Percentiles rank a stretch among this genome's conserved stretches.
Evolutionary conservation across 495 filamentous ascomycete genomes (phyloP).

Genomic region (Mycothermus thermophilus): DNA sequence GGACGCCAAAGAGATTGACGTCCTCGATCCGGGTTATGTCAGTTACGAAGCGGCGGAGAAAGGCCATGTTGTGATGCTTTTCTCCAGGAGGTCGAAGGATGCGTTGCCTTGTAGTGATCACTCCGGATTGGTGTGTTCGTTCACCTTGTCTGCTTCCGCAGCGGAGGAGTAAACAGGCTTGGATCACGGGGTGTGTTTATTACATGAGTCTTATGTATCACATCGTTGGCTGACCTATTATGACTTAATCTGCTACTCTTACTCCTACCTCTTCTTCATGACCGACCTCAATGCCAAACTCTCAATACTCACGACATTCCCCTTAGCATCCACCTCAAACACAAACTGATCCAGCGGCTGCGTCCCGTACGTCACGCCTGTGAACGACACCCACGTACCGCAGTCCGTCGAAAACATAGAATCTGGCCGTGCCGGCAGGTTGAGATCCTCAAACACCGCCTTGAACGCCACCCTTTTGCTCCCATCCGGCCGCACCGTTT

Average conservation of each 20-base stretch:
- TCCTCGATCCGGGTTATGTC: neutral
- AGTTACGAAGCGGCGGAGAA: neutral
- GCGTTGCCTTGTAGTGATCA: constrained; percentile 3
- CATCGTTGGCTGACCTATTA: too few relatives aligned
- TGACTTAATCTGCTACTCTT: too few relatives aligned
- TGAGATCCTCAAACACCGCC: constrained; percentile 26
- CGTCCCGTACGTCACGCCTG: constrained; percentile 27
- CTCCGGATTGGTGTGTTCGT: neutral
- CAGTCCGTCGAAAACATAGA: constrained; percentile 34
- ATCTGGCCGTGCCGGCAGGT: constrained; percentile 13
- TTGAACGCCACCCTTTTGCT: constrained; percentile 29
- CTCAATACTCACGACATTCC: constrained; percentile 30
- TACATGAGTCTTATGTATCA: too few relatives aligned
- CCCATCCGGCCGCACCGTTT: constrained; percentile 13
- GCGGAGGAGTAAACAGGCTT: too few relatives aligned
- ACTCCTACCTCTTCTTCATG: constrained; percentile 8
- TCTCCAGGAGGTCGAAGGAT: too few relatives aligned
- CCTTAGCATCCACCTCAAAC: constrained; percentile 28
- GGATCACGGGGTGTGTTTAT: too few relatives aligned
- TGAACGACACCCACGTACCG: constrained; percentile 36
- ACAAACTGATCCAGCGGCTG: constrained; percentile 38
- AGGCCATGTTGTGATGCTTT: neutral
- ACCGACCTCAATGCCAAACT: constrained; percentile 26
- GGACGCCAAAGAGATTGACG: neutral
- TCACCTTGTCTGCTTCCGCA: too few relatives aligned